These are phyloP conservation scores for Rhodotorula sp. DNA, from an alignment of 1,284 basidiomycete genomes.

Conservation along the genomic window DNA sequence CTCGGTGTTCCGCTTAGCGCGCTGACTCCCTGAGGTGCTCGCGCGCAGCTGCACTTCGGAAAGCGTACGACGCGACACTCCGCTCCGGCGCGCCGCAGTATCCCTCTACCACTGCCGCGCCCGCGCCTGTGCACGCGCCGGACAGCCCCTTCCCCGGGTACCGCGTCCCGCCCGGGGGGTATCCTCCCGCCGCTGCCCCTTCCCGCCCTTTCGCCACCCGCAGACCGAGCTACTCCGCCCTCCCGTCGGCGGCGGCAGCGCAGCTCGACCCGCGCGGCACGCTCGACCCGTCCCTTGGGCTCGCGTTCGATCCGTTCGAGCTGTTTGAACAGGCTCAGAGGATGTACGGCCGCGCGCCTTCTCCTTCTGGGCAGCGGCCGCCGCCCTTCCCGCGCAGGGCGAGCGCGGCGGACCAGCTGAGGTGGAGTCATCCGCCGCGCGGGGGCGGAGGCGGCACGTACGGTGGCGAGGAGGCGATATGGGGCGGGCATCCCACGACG, in stretches of 20 bases:
- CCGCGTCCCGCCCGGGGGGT: slow-evolving; percentile 18
- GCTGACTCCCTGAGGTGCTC: not conserved
- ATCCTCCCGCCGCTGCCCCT: not conserved
- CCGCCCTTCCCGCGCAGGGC: no score
- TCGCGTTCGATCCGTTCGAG: not conserved
- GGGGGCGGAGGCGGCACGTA: no score
- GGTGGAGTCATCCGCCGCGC: no score
- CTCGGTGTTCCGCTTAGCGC: not conserved
- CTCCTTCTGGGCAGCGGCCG: no score
- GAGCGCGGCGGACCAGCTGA: no score
- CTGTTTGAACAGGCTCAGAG: not conserved
- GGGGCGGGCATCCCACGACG: not conserved
- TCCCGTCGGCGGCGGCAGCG: no score
- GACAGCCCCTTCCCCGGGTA: slow-evolving; percentile 1
- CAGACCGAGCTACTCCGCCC: not conserved
- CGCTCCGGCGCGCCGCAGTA: not conserved
- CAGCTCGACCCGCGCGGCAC: no score
- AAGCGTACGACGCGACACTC: slow-evolving; percentile 8
- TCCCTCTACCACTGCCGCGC: not conserved
- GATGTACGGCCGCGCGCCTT: no score
- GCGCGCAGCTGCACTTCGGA: not conserved
- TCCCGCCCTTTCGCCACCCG: not conserved
- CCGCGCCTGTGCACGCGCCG: not conserved
- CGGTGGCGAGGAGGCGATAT: not conserved
- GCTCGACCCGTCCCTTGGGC: not conserved